phyloP scores from a whole-genome alignment of 1,284 basidiomycete species.

The Ganoderma multipileum region DNA sequence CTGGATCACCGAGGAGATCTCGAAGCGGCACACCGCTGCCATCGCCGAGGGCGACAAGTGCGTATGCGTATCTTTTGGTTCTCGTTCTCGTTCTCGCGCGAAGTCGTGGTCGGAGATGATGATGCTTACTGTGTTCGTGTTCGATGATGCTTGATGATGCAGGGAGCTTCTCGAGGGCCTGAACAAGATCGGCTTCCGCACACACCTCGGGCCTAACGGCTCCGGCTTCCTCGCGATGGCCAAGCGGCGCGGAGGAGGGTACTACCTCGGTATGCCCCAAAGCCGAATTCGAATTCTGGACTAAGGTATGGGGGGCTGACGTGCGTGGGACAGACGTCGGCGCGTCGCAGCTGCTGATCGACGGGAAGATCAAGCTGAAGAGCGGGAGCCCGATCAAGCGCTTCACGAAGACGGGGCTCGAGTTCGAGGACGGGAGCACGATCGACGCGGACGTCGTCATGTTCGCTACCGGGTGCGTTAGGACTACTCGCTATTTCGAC shows the following conservation, averaged over 20 bases:
- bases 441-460: constrained; percentile 73
- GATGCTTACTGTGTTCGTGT: background rate
- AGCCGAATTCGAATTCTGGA: no score
- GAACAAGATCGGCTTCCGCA: constrained; percentile 63
- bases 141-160: background rate
- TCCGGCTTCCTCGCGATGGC: constrained; percentile 57
- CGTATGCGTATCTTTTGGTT: no score
- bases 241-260: constrained; percentile 46
- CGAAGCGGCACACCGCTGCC: constrained; percentile 49
- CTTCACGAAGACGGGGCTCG: constrained; percentile 62
- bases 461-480: constrained; percentile 67
- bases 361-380: constrained; percentile 80
- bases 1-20: constrained; percentile 50
- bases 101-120: background rate
- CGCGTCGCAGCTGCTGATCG: constrained; percentile 44
- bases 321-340: constrained; percentile 58
- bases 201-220: constrained; percentile 60
- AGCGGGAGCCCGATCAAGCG: constrained; percentile 61
- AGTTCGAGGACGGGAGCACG: constrained; percentile 70
- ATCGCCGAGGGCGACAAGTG: background rate
- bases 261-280: constrained; percentile 47
- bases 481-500: no score
- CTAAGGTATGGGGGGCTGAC: background rate
- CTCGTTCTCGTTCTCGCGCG: background rate
- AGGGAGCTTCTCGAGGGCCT: constrained; percentile 65